Evolutionary conservation across 176 grass and related monocot genomes (phyloP).

Genomic region (Lolium rigidum): DNA sequence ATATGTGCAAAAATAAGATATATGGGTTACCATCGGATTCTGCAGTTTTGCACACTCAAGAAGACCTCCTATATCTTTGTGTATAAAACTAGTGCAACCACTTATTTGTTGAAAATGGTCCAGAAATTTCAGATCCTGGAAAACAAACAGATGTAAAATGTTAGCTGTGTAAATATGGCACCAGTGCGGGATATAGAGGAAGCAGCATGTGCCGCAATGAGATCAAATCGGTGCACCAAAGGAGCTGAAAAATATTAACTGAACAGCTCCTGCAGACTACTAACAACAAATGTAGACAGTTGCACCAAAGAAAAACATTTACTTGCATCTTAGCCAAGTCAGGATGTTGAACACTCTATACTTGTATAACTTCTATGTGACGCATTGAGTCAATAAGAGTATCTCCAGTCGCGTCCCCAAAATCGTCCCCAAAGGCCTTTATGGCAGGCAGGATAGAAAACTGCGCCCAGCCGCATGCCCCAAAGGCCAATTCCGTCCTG

Average conservation of each 20-base stretch:
- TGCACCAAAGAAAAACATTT: neutral
- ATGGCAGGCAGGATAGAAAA: too few species aligned
- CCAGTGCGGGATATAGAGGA: neutral
- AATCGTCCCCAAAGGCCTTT: too few species aligned
- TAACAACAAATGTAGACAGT: neutral
- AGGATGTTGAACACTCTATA: too few species aligned
- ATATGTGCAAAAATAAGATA: neutral
- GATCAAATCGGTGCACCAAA: neutral
- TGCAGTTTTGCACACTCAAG: neutral
- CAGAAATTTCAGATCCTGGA: neutral
- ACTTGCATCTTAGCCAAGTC: too few species aligned
- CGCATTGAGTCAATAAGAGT: too few species aligned
- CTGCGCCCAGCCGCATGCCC: too few species aligned
- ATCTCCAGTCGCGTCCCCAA: too few species aligned
- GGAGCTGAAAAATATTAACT: neutral
- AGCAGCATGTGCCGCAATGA: neutral
- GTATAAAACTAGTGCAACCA: neutral
- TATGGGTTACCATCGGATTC: neutral
- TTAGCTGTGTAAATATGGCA: neutral
- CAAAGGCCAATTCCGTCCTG: too few species aligned
- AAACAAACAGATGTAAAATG: constrained; percentile 4
- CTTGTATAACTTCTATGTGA: too few species aligned
- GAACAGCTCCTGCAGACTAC: neutral
- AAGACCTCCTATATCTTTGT: neutral
- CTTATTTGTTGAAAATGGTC: neutral